Base-by-base conservation (phyloP, 139 green algal genomes). In the Ostreobium quekettii region DNA sequence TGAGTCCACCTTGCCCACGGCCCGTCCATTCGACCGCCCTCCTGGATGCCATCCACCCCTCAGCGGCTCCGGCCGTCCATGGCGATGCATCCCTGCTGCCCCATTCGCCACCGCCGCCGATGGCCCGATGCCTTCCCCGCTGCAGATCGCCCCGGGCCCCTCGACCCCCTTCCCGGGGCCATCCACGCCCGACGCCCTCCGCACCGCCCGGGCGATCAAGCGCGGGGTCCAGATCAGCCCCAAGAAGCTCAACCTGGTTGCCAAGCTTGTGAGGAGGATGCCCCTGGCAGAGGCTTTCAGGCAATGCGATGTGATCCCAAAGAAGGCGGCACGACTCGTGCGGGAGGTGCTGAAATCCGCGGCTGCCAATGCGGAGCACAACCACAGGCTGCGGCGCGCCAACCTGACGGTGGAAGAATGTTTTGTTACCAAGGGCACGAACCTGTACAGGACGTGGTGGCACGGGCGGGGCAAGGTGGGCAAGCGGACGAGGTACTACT, bases 171-270 rank as follows among this genome's bases (percentile, higher is more conserved):
- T n/a, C n/a, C n/a, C n/a, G n/a, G n/a, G n/a, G n/a, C n/a, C n/a
- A n/a, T n/a, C n/a, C n/a, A n/a, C 11, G 35, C 35, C 61, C 4
- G 4, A 8, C 19, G 26, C 4, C 53, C n/a, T 53, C 42, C 49
- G 61, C 33, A 6, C 42, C 36, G 35, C 36, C 42, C 61, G 36
- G 28, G 61, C 61, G 32, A 28, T 37, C 36, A 36, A 53, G 22
- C 35, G 61, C 6, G 37, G 53, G 24, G 8, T 68, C 37, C 35
- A 6, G 8, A 68, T 56, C 35, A 68, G 61, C 61, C 4, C 36
- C 11, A 68, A 68, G 36, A 68, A 68, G 35, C 36, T 68, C 36
- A 68, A 35, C 26, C 61, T 36, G 35, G 61, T 68, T 6, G 61
- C 61, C 5, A 53, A 56, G 42, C 8, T 68, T 3, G 61, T 68